A percentile compares a stretch with the other conserved stretches of the same genome.
phyloP scores from a whole-genome alignment of 2,329 filamentous ascomycete species.

The Apiospora kogelbergensis region DNA sequence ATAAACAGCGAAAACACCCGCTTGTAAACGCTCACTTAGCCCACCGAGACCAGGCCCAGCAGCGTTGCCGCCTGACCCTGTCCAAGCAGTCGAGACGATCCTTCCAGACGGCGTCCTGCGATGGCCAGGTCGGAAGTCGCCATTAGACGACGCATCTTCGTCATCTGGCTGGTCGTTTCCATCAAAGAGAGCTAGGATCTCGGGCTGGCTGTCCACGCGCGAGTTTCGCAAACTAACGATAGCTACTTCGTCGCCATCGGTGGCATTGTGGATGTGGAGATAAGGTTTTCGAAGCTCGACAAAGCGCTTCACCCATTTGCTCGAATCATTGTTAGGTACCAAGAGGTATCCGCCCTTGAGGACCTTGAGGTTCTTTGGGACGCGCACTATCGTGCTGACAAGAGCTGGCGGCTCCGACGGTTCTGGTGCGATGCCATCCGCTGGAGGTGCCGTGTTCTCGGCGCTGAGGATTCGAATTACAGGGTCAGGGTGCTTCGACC shows the following conservation, averaged over 20 bases:
- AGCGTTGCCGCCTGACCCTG: constrained; percentile 40
- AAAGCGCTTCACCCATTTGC: constrained; percentile 87
- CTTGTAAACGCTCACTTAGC: constrained; percentile 58
- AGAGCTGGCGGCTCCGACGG: constrained; percentile 60
- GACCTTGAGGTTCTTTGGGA: constrained; percentile 77
- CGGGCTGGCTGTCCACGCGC: constrained; percentile 88
- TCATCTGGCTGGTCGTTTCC: constrained; percentile 21
- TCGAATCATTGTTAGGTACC: constrained; percentile 77
- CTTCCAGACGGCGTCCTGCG: constrained; percentile 51
- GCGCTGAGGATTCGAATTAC: constrained; percentile 55
- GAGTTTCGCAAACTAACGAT: constrained; percentile 87
- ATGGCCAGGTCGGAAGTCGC: constrained; percentile 46
- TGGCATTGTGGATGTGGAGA: constrained; percentile 82
- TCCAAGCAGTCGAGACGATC: constrained; percentile 57
- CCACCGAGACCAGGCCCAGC: constrained; percentile 47
- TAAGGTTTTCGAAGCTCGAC: constrained; percentile 91
- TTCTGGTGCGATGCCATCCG: constrained; percentile 55
- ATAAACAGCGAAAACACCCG: constrained; percentile 90
- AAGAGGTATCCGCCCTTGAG: constrained; percentile 88
- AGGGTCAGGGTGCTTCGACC: constrained; percentile 61
- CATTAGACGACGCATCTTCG: constrained; percentile 20
- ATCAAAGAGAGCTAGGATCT: constrained; percentile 73
- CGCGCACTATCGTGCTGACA: constrained; percentile 72
- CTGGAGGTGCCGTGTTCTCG: constrained; percentile 67
- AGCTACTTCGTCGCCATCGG: constrained; percentile 86